Conservation (phyloP, 148 eudicot species). For the Diospyros lotus region DNA sequence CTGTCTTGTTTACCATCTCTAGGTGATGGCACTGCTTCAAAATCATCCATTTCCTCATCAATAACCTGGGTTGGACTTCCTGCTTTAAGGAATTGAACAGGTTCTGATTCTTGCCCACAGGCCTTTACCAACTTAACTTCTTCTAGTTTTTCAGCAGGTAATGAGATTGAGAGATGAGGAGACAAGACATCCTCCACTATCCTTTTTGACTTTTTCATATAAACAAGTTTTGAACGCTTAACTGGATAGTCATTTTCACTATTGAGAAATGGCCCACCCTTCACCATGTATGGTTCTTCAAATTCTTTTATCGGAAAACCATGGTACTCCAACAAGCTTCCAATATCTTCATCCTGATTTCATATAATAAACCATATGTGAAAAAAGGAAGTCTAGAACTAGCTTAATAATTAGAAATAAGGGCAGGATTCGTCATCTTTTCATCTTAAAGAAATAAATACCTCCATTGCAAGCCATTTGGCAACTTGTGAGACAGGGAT, state of each 20-base stretch:
- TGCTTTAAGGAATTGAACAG: slow-evolving; percentile 15
- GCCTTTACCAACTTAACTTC: slow-evolving; percentile 29
- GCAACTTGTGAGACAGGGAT: slow-evolving; percentile 70
- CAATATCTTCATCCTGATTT: slow-evolving; percentile 71
- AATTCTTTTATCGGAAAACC: slow-evolving; percentile 88
- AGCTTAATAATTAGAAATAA: not conserved
- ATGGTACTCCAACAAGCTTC: slow-evolving; percentile 68
- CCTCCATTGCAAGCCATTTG: slow-evolving; percentile 99
- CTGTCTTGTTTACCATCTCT: slow-evolving; percentile 25
- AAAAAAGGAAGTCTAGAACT: not conserved
- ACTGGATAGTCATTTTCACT: slow-evolving; percentile 68
- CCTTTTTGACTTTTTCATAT: slow-evolving; percentile 52
- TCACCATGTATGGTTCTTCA: slow-evolving; percentile 94
- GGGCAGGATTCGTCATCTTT: not conserved
- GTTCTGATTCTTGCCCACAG: slow-evolving; percentile 21
- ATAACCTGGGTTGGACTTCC: slow-evolving; percentile 16
- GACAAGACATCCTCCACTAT: slow-evolving; percentile 60
- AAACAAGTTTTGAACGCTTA: slow-evolving; percentile 76
- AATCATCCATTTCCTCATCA: slow-evolving; percentile 46
- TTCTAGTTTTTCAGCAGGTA: slow-evolving; percentile 25
- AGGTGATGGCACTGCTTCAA: slow-evolving; percentile 38
- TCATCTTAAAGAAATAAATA: slow-evolving; percentile 19
- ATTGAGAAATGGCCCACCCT: slow-evolving; percentile 73
- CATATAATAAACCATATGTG: slow-evolving; percentile 1
- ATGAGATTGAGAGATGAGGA: slow-evolving; percentile 25